Conservation (phyloP, 2,329 filamentous ascomycete species). For the Diaporthe sp. region DNA sequence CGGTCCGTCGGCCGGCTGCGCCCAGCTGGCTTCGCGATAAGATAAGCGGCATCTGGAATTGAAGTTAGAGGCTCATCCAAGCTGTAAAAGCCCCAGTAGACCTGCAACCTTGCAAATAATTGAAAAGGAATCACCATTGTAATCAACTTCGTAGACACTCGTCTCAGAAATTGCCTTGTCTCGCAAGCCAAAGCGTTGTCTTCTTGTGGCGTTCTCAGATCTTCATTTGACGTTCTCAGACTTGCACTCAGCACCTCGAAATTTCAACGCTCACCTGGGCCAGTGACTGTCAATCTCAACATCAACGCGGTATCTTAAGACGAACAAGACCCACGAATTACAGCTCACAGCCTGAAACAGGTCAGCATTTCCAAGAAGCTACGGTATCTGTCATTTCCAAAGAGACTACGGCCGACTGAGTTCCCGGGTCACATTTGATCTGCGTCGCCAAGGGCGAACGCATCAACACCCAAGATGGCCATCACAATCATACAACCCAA, state of each 20-base stretch:
- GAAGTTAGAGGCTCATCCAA: not conserved
- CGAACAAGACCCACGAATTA: not conserved
- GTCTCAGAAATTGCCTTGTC: not conserved
- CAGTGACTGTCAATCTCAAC: not conserved
- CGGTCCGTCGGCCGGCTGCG: slow-evolving; percentile 32
- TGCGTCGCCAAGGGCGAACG: not conserved
- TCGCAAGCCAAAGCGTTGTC: not conserved
- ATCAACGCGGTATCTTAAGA: not conserved
- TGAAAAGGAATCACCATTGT: not conserved
- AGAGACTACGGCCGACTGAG: no score
- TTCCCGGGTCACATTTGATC: not conserved
- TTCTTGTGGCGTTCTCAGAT: no score
- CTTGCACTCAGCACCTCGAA: slow-evolving; percentile 11
- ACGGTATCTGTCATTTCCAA: not conserved
- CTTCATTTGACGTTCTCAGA: not conserved
- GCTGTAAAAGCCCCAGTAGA: not conserved
- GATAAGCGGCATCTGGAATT: slow-evolving; percentile 29
- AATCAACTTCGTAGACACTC: not conserved
- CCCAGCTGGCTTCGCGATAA: slow-evolving; percentile 34
- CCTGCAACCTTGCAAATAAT: not conserved
- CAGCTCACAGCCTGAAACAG: not conserved
- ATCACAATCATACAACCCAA: slow-evolving; percentile 49
- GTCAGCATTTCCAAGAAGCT: not conserved
- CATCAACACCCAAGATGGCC: slow-evolving; percentile 42
- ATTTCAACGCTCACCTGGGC: slow-evolving; percentile 19